Evolutionary conservation across 768 basidiomycete species (phyloP).

Genomic region (Trametes cubensis): DNA sequence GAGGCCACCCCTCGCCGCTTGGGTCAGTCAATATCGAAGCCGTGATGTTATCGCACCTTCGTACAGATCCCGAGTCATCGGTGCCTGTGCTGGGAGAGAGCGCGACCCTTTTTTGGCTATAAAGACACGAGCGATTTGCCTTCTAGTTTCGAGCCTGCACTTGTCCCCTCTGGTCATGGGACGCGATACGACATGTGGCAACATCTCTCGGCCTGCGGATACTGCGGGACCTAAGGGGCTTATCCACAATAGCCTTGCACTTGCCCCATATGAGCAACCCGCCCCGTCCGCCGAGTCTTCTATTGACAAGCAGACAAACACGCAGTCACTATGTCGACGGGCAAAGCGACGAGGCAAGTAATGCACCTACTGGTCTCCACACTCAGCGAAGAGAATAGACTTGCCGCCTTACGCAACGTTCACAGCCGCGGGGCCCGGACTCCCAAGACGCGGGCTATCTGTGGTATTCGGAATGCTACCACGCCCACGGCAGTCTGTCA

Average conservation of each 20-base stretch:
- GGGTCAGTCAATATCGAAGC: conserved; percentile 1
- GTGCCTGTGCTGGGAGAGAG: conserved; percentile 15
- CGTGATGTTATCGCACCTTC: conserved; percentile 15
- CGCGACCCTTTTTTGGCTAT: conserved; percentile 5
- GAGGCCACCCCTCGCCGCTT: not conserved
- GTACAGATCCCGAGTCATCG: conserved; percentile 13
- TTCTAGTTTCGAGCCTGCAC: conserved; percentile 16
- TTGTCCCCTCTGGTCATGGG: conserved; percentile 19
- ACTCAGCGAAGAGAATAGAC: not conserved
- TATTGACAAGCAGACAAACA: not conserved
- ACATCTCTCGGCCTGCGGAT: conserved; percentile 11
- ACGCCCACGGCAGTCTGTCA: conserved; percentile 15
- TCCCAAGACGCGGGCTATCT: not conserved
- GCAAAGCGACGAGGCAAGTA: not conserved
- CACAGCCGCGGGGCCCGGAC: not conserved
- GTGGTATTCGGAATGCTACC: not conserved
- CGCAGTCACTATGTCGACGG: not conserved
- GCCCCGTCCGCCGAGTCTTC: not conserved
- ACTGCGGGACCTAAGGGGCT: conserved; percentile 12
- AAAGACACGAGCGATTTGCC: conserved; percentile 14
- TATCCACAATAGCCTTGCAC: conserved; percentile 14
- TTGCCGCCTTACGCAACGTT: conserved; percentile 6
- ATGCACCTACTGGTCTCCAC: not conserved
- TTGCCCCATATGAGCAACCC: conserved; percentile 13
- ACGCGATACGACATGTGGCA: conserved; percentile 15